Base-by-base conservation (phyloP, 805 yeast species). In the Kazachstania bromeliacearum region DNA sequence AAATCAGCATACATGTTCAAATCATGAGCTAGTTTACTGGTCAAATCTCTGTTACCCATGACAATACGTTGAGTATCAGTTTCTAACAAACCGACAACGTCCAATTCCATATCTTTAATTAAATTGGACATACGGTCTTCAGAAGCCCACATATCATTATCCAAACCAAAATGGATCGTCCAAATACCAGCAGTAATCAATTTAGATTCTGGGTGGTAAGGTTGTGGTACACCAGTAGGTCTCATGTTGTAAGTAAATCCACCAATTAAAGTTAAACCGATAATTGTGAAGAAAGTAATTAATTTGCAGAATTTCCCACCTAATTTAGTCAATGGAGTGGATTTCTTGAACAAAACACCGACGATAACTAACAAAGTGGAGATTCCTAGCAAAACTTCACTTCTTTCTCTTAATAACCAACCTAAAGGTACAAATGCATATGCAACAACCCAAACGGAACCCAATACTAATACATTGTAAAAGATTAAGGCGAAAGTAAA, bases 341-440 rank as follows among this genome's bases (percentile, higher is more conserved):
- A 10, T 13, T 26, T 31, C 22, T 35, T 17, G 28, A 28, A 21
- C 9, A 29, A 28, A 2, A 78, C 63, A 12, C 89, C 89, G 5
- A 67, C 41, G 2, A 72, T 67, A 18, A 85, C 61, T 31, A 70
- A 53, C 0, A 59, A 44, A 31, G 78, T 74, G 12, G 92, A 75
- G 7, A 63, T 42, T 5, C 70, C 70, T 30, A 87, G 59, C 2
- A 92, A 73, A 31, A 82, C 59, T 57, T 85, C 95, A 1, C 92
- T 79, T 57, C 96, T 73, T 60, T 92, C 98, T 53, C 98, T 74
- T 35, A 92, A 66, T 16, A 82, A 42, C 55, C 80, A 79, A 7
- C 98, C 98, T 41, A 85, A 88, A 8, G 98, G 98, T 32, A 92
- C 98, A 63, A 92, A 92, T 0, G 98, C 97, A 59, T 92, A 92